phyloP scores from a whole-genome alignment of 305 asterid genomes.

The Ajuga reptans region DNA sequence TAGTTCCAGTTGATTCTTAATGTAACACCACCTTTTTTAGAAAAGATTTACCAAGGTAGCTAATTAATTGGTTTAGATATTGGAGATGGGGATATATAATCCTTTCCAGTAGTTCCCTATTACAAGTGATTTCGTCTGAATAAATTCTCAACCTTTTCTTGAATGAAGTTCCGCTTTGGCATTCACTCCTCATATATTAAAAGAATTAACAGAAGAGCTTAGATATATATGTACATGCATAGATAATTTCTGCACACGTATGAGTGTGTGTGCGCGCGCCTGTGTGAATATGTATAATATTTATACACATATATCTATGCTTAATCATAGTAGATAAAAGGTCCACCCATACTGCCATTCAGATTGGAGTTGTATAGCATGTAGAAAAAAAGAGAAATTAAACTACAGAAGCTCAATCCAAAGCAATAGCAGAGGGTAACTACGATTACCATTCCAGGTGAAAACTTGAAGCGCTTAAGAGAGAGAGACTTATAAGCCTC shows the following conservation, averaged over 20 bases:
- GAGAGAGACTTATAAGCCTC: constrained; percentile 51
- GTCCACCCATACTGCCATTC: neutral
- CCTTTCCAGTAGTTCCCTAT: neutral
- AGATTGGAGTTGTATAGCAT: neutral
- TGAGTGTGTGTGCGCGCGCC: no score
- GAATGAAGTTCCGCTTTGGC: neutral
- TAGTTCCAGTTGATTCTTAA: neutral
- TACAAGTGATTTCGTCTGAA: neutral
- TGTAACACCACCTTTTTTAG: neutral
- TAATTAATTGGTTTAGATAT: neutral
- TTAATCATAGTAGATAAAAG: neutral
- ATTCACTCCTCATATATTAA: neutral
- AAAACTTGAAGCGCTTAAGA: constrained; percentile 78
- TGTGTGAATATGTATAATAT: no score
- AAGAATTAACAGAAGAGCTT: neutral
- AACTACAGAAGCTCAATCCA: constrained; percentile 4
- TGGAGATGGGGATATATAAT: neutral
- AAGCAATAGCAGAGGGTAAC: neutral
- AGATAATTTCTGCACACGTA: no score
- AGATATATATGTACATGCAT: no score
- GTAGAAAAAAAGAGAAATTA: neutral
- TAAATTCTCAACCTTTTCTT: constrained; percentile 5
- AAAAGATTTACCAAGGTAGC: neutral
- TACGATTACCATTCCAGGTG: constrained; percentile 86
- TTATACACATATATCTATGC: neutral